Evolutionary conservation across 176 grass and related monocot genomes (phyloP), one percentile per base, ranked within the genome.

Genomic region (Coix lacrymajobi): DNA sequence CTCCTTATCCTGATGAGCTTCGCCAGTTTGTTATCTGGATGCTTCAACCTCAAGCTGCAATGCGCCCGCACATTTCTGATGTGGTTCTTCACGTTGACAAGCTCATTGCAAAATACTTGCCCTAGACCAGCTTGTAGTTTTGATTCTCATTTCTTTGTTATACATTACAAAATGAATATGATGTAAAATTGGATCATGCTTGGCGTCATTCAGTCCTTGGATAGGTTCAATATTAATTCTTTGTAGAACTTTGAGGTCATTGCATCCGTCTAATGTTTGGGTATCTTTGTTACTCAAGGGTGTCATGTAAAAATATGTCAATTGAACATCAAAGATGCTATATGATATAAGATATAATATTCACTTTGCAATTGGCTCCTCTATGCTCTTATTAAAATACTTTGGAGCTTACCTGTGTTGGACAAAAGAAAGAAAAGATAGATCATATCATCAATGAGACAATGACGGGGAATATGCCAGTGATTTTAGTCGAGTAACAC

Each of bases 61-160:
- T 94, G 75, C 87, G 93, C 75, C 97, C 97, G 36, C 86, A 87
- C 83, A 94, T 99, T 31, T 86, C 83, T 64, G 91, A 99, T 77
- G 82, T 96, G 58, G 69, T 92, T 80, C 92, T 99, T 54, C 93
- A 99, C 56, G 93, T 99, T 8, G 79, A 94, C 78, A 99, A 94
- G 81, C 91, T 99, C 73, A 85, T 96, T 25, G 52, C 81, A n/a
- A 94, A 96, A 77, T 89, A 89, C 79, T 84, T 79, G 28, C 29
- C 89, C 60, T 90, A 87, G 78, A 54, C 37, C 17, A 71, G 45
- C 13, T 2, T 66, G 58, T 43, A 83, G 31, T 73, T 68, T 83
- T 7, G 20, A 45, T 54, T 75, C 31, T 70, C 17, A 16, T 69
- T 75, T 81, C 17, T 85, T 81, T 28, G 29, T 71, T 85, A 78